Conservation (phyloP, 202 grass and related monocot species). For the Panicum hallii region DNA sequence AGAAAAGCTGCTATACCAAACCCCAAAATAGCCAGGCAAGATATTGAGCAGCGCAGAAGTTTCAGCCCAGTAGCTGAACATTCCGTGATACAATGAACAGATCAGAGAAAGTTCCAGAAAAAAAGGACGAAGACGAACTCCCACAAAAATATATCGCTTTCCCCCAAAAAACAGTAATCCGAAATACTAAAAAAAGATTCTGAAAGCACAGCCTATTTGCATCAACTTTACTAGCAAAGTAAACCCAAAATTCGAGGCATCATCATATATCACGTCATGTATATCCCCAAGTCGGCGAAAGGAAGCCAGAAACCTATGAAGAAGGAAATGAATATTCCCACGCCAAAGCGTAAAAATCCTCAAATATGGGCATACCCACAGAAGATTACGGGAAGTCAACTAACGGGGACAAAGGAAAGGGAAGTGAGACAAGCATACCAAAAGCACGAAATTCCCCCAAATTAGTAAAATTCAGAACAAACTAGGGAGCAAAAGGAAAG, state of each 20-base stretch:
- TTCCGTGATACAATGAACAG: neutral
- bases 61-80: conserved; percentile 18
- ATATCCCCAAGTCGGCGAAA: neutral
- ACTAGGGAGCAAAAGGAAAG: conserved; percentile 18
- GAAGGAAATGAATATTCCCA: conserved; percentile 41
- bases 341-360: neutral
- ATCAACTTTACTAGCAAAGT: conserved; percentile 43
- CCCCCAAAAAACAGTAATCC: neutral
- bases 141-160: neutral
- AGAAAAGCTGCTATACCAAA: conserved; percentile 38
- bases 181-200: neutral
- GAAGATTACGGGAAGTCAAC: neutral
- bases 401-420: neutral
- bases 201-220: conserved; percentile 14
- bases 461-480: neutral
- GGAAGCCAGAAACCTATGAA: conserved; percentile 1
- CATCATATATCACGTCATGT: conserved; percentile 32
- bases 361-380: neutral
- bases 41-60: conserved; percentile 14
- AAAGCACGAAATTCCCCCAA: conserved; percentile 16
- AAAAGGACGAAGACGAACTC: neutral
- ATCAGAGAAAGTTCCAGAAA: conserved; percentile 14
- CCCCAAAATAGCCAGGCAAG: conserved; percentile 25
- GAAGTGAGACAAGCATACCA: neutral
- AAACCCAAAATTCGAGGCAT: conserved; percentile 43